Evolutionary conservation across 176 grass and related monocot genomes (phyloP).

Genomic region (Musa beccarii): DNA sequence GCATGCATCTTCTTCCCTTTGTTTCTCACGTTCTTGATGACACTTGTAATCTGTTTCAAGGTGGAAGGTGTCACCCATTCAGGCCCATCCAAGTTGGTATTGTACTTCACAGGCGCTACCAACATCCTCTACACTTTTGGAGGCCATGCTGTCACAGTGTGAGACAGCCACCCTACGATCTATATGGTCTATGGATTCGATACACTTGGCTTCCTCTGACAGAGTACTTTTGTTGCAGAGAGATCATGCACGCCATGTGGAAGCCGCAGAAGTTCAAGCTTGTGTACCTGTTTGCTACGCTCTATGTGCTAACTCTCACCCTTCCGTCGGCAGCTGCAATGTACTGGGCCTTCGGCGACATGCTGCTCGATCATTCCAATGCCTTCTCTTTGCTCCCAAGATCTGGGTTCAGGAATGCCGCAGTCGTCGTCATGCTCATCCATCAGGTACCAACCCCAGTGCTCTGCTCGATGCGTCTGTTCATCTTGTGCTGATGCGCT

Average conservation of each 20-base stretch:
- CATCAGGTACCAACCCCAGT: conserved; percentile 39
- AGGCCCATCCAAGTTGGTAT: conserved; percentile 71
- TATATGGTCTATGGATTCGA: neutral
- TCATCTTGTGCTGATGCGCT: neutral
- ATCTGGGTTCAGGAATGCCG: conserved; percentile 54
- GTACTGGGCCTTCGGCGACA: conserved; percentile 95
- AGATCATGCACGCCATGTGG: conserved; percentile 99
- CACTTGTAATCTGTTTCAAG: conserved; percentile 16
- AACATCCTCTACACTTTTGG: conserved; percentile 99
- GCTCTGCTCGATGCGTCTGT: neutral
- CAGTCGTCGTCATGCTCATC: conserved; percentile 81
- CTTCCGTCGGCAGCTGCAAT: conserved; percentile 82
- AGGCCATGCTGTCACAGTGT: conserved; percentile 98
- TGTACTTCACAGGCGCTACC: conserved; percentile 96
- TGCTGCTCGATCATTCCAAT: conserved; percentile 82
- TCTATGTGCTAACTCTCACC: conserved; percentile 82
- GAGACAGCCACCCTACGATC: conserved; percentile 14
- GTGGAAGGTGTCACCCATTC: conserved; percentile 66
- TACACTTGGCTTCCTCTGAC: neutral
- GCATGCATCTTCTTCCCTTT: neutral
- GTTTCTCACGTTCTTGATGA: neutral
- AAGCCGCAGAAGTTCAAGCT: conserved; percentile 93
- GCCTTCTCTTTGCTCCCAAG: conserved; percentile 84
- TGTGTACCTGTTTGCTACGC: conserved; percentile 67
- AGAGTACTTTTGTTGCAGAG: conserved; percentile 31